These are phyloP conservation scores for Lagenidium giganteum DNA, from an alignment of 352 stramenopile species.

Conservation along the genomic window DNA sequence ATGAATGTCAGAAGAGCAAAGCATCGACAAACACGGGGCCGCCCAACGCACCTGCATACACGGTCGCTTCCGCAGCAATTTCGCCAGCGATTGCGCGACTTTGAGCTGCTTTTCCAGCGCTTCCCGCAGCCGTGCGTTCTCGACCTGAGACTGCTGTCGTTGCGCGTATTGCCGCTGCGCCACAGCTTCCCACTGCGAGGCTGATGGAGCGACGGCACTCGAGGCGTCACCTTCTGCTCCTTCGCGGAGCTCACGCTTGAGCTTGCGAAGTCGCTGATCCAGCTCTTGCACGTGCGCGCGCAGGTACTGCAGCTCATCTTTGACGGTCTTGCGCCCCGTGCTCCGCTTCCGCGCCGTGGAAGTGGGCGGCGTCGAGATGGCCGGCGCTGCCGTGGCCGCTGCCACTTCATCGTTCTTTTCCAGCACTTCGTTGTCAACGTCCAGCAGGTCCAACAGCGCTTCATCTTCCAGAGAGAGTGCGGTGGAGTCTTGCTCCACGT, in stretches of 20 bases:
- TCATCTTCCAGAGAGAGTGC: too few species aligned
- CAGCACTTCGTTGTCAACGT: too few species aligned
- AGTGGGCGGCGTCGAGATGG: too few species aligned
- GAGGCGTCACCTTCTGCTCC: too few species aligned
- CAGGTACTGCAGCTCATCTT: conserved; percentile 67
- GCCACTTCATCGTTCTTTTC: too few species aligned
- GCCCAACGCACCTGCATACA: conserved; percentile 20
- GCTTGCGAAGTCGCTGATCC: conserved; percentile 6
- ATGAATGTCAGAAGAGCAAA: too few species aligned
- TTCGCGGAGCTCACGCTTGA: too few species aligned
- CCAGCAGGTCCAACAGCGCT: too few species aligned
- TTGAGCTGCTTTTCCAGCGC: conserved; percentile 60
- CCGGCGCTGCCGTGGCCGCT: too few species aligned
- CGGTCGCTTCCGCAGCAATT: conserved; percentile 25
- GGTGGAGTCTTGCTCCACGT: too few species aligned
- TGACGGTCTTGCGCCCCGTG: conserved; percentile 22
- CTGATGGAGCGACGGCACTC: not conserved
- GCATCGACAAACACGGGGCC: too few species aligned
- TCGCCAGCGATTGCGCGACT: conserved; percentile 43
- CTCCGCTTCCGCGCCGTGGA: too few species aligned
- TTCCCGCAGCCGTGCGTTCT: conserved; percentile 49
- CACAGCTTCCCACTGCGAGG: conserved; percentile 24
- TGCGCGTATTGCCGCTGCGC: conserved; percentile 17
- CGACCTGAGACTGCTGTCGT: conserved; percentile 31
- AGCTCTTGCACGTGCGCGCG: conserved; percentile 22